phyloP scores from a whole-genome alignment of 2,329 filamentous ascomycete species.

The Aspergillus sp. region DNA sequence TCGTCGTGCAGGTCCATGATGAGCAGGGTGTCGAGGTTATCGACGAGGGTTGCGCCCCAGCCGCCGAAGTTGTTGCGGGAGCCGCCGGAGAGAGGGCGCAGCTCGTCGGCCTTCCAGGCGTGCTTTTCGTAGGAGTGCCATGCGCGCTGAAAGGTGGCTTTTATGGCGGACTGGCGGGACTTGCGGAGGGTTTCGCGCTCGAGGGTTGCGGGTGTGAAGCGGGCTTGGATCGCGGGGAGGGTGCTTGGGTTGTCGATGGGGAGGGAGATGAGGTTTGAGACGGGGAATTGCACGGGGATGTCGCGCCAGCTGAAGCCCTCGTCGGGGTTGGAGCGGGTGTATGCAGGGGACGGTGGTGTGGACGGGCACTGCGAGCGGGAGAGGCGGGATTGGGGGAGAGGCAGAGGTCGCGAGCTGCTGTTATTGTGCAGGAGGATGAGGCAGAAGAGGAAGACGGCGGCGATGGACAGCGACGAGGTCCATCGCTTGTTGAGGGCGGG shows the following conservation, averaged over 20 bases:
- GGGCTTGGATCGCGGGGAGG: not conserved
- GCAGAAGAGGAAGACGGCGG: constrained; percentile 2
- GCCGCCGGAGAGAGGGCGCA: constrained; percentile 67
- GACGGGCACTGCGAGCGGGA: not conserved
- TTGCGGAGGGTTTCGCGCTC: constrained; percentile 1
- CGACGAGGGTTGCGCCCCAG: constrained; percentile 81
- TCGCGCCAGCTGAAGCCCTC: constrained; percentile 5
- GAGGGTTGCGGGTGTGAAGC: not conserved
- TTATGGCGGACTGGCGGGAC: constrained; percentile 49
- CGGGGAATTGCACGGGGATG: constrained; percentile 2
- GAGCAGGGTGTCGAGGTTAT: constrained; percentile 76
- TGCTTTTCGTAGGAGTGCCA: constrained; percentile 77
- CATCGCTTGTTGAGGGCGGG: not conserved
- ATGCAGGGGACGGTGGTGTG: not conserved
- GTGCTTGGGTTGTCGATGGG: not conserved
- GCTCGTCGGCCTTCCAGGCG: constrained; percentile 81
- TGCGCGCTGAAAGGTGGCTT: constrained; percentile 68
- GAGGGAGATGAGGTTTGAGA: not conserved
- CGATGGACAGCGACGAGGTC: not conserved
- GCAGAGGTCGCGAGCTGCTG: not conserved
- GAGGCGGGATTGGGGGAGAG: no score
- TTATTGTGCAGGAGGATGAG: not conserved
- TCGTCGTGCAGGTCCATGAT: constrained; percentile 75
- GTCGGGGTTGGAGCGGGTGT: not conserved
- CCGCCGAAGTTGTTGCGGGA: constrained; percentile 80